These are phyloP conservation scores for Ceratocystis eucalypticola DNA, from an alignment of 2,329 filamentous ascomycete species.

Conservation along the genomic window DNA sequence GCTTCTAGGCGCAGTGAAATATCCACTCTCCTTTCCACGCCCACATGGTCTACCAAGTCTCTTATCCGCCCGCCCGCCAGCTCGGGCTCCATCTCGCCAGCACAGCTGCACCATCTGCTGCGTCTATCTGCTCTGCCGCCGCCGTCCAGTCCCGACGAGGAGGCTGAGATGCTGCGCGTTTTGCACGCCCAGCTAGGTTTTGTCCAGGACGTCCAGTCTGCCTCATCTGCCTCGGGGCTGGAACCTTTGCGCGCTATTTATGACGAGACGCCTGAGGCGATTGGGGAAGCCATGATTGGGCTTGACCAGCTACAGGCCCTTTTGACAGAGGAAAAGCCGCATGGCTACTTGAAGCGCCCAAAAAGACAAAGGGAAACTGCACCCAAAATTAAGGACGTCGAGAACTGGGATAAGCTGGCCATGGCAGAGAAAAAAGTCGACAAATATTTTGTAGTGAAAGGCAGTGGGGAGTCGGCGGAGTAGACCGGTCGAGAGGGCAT, in stretches of 20 bases:
- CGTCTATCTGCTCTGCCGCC: conserved; percentile 76
- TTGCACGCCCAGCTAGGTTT: conserved; percentile 78
- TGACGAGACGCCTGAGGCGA: conserved; percentile 59
- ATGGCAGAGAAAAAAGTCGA: conserved; percentile 53
- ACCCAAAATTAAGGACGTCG: conserved; percentile 25
- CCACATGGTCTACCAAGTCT: conserved; percentile 72
- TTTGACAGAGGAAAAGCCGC: conserved; percentile 45
- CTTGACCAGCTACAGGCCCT: conserved; percentile 43
- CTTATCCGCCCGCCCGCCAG: conserved; percentile 37
- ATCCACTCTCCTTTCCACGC: conserved; percentile 47
- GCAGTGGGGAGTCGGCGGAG: conserved; percentile 31
- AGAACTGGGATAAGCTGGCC: conserved; percentile 58
- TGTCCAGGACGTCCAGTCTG: conserved; percentile 65
- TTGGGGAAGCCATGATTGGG: conserved; percentile 45
- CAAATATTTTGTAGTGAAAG: conserved; percentile 65
- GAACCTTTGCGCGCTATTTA: conserved; percentile 64
- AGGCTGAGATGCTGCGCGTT: conserved; percentile 57
- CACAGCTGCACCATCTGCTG: conserved; percentile 69
- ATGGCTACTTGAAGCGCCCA: conserved; percentile 41
- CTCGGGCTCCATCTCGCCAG: conserved; percentile 40
- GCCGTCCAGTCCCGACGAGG: conserved; percentile 48
- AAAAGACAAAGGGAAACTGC: not conserved
- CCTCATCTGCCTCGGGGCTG: conserved; percentile 48
- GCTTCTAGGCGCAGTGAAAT: conserved; percentile 21
- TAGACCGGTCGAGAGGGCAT: conserved; percentile 1